Base-by-base conservation (phyloP, 352 stramenopile genomes). In the Phytopythium kandeliae region DNA sequence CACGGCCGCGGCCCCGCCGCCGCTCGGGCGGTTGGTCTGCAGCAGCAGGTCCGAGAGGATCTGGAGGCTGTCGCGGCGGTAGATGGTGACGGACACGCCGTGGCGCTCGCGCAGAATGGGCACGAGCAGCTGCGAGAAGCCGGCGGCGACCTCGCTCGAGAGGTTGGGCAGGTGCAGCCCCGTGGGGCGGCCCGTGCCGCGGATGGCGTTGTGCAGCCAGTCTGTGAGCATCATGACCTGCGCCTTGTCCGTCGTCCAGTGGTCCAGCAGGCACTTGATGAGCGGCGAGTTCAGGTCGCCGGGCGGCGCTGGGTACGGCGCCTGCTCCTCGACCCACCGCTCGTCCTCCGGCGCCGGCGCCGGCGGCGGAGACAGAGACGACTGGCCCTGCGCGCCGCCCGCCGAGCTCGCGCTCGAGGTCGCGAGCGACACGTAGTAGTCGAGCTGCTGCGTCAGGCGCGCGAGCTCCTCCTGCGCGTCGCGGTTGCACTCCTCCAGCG, bases 211-310 rank as follows among this genome's bases (percentile, higher is more conserved):
- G 63, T 88, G 77, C 40, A 88, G 46, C 74, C 74, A 88, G 51
- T 83, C 74, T 1, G 74, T 76, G 28, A 88, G 57, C 33, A 40
- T 54, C 63, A 77, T 79, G 43, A 73, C 56, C 55, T 85, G 76
- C 11, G 59, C 65, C 48, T 83, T 86, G 59, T 88, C 77, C 13
- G 67, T 78, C 38, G 60, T 86, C 77, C 77, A 88, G 56, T 88
- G 65, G 43, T 83, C 60, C 52, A 88, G 53, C 33, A 88, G 57
- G 54, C 72, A 77, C 46, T 67, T 67, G 51, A 88, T 88, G 4
- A 86, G 46, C 35, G 77, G 77, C 28, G 77, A 88, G 46, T 85
- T 82, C 24, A 88, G 34, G 45, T 88, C 77, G 3, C 74, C 75
- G 4, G 77, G 77, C 44, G 72, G 74, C 30, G 77, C 74, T 26